phyloP scores from a whole-genome alignment of 129 eudicot species.

The Artemisia argyi region DNA sequence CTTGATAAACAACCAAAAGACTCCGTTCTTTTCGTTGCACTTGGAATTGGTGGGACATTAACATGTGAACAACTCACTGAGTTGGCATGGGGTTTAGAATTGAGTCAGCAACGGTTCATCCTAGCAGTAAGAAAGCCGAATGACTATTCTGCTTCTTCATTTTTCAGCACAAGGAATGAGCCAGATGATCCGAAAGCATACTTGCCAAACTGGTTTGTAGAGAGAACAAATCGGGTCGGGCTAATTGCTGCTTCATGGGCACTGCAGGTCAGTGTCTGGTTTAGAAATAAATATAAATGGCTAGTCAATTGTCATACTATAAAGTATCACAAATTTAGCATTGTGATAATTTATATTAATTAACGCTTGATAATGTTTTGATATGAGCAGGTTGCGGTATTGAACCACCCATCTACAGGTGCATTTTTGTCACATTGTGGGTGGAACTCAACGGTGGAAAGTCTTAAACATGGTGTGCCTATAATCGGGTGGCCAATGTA shows the following conservation, averaged over 20 bases:
- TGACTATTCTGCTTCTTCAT: slow-evolving; percentile 21
- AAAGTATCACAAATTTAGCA: no score
- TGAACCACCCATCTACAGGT: slow-evolving; percentile 46
- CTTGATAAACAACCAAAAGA: slow-evolving; percentile 46
- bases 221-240: slow-evolving; percentile 40
- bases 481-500: no score
- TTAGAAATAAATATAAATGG: no score
- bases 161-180: slow-evolving; percentile 28
- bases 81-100: slow-evolving; percentile 53
- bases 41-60: slow-evolving; percentile 60
- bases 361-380: no score
- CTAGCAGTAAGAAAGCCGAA: slow-evolving; percentile 42
- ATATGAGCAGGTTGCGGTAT: slow-evolving; percentile 22
- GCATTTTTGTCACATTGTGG: slow-evolving; percentile 38
- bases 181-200: slow-evolving; percentile 23
- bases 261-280: slow-evolving; percentile 25
- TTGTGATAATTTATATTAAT: no score
- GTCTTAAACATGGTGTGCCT: no score
- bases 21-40: slow-evolving; percentile 44
- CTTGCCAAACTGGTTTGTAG: slow-evolving; percentile 52
- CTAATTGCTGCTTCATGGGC: slow-evolving; percentile 58
- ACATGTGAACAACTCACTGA: slow-evolving; percentile 44
- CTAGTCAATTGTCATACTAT: no score
- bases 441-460: no score
- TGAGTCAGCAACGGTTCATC: slow-evolving; percentile 52